These are phyloP conservation scores for Colletotrichum phormii DNA, from an alignment of 2,329 filamentous ascomycete species.

Conservation along the genomic window DNA sequence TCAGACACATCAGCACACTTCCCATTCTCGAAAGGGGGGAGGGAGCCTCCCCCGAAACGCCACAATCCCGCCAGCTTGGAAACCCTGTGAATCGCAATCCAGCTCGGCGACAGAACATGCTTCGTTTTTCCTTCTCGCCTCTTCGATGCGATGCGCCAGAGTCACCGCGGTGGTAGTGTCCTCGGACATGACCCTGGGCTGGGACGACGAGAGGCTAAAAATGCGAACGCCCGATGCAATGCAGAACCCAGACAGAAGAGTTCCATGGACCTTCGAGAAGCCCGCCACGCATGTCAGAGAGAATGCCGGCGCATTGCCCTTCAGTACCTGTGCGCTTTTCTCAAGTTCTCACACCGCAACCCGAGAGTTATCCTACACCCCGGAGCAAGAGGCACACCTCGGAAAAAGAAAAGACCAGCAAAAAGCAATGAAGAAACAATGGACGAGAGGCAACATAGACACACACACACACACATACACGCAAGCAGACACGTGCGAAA, in stretches of 20 bases:
- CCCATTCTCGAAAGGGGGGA: slow-evolving; percentile 1
- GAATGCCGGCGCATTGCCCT: slow-evolving; percentile 12
- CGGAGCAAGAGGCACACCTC: neutral
- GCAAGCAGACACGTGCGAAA: neutral
- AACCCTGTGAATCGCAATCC: slow-evolving; percentile 15
- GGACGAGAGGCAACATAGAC: neutral
- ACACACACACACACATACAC: neutral
- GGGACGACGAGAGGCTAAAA: slow-evolving; percentile 8
- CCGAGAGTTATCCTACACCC: neutral
- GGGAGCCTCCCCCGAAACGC: slow-evolving; percentile 11
- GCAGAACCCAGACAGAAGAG: slow-evolving; percentile 4
- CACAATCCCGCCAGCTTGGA: slow-evolving; percentile 22
- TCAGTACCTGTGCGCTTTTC: slow-evolving; percentile 12
- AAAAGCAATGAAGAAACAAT: neutral
- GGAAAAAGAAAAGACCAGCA: neutral
- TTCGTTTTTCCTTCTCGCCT: slow-evolving; percentile 14
- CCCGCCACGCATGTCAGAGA: slow-evolving; percentile 11
- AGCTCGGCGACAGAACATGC: slow-evolving; percentile 3
- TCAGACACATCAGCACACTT: slow-evolving; percentile 1
- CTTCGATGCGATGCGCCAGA: neutral
- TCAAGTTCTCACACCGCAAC: neutral
- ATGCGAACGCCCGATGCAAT: slow-evolving; percentile 12
- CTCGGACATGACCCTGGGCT: neutral
- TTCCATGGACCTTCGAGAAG: slow-evolving; percentile 16
- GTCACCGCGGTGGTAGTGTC: neutral